Conservation (phyloP, 2,329 filamentous ascomycete species). For the Cordyceps militaris region DNA sequence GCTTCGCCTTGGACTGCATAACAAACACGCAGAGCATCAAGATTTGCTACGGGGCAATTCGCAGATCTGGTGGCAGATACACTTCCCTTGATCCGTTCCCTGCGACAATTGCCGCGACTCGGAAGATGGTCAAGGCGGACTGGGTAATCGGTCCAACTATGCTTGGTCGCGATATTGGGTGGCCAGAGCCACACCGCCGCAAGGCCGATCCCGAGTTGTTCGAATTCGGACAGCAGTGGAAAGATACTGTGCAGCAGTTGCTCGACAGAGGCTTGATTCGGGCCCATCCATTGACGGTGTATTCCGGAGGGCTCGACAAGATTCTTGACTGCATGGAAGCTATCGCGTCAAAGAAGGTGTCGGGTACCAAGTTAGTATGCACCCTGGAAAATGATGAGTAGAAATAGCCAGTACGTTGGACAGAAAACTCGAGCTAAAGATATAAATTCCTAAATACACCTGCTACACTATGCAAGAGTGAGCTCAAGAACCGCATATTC, state of each 20-base stretch:
- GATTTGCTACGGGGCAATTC: slow-evolving; percentile 32
- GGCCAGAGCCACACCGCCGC: not conserved
- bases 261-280: not conserved
- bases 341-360: not conserved
- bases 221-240: not conserved
- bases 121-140: not conserved
- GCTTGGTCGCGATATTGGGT: not conserved
- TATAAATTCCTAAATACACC: too few relatives aligned
- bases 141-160: not conserved
- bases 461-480: too few relatives aligned
- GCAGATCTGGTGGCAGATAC: slow-evolving; percentile 20
- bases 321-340: not conserved
- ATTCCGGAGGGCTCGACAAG: not conserved
- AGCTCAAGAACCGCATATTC: too few relatives aligned
- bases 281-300: not conserved
- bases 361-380: not conserved
- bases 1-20: slow-evolving; percentile 32
- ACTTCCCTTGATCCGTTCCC: not conserved
- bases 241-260: not conserved
- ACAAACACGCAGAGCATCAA: slow-evolving; percentile 19
- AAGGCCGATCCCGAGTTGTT: not conserved
- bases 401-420: too few relatives aligned
- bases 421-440: too few relatives aligned
- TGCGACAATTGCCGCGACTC: not conserved
- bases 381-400: too few relatives aligned